Base-by-base conservation (phyloP, 2,329 filamentous ascomycete genomes). In the Cercospora janseana region DNA sequence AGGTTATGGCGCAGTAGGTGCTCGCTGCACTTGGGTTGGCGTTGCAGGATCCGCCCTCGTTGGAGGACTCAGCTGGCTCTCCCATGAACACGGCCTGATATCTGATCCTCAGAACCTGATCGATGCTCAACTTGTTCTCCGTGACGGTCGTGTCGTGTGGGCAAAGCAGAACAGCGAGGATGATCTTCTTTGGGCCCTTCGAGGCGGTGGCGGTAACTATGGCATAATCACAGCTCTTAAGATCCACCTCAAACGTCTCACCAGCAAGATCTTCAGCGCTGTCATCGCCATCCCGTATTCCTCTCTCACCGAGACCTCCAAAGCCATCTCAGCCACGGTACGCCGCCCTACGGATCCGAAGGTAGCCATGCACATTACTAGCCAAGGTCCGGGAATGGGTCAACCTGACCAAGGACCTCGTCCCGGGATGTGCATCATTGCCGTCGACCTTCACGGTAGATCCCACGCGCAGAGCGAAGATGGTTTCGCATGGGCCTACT, bases 61-160 rank as follows among this genome's bases (percentile, higher is more conserved):
- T 6, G 70, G 69, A 26, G 70, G 70, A 40, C 62, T 72, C 4
- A 69, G 64, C 12, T 73, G 65, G 70, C 63, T 73, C 23, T 69
- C 64, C 8, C 57, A 60, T 3, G 69, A 74, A 52, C 63, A 64
- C 43, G 71, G 71, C 6, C 57, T 67, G 20, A 63, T 66, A 9
- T 69, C 66, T 18, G 70, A 74, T 51, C 69, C 70, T 9, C 60
- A 65, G 20, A 74, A 72, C 52, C 56, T 73, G 49, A 60, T 73
- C 1, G 70, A 73, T 51, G 66, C 64, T 2, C 63, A 71, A 43
- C 58, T 74, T 6, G 66, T 72, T 15, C 62, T 66, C 24, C 57
- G 63, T 5, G 68, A 73, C 46, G 72, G 72, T 1, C 55, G 55
- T 1, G 54, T 66, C 4, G 44, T 71, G 1, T 73, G 71, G 71